A percentile compares a stretch with the other conserved stretches of the same genome.
Conservation (phyloP, 257 asterid species). For the Buddleja alternifolia region DNA sequence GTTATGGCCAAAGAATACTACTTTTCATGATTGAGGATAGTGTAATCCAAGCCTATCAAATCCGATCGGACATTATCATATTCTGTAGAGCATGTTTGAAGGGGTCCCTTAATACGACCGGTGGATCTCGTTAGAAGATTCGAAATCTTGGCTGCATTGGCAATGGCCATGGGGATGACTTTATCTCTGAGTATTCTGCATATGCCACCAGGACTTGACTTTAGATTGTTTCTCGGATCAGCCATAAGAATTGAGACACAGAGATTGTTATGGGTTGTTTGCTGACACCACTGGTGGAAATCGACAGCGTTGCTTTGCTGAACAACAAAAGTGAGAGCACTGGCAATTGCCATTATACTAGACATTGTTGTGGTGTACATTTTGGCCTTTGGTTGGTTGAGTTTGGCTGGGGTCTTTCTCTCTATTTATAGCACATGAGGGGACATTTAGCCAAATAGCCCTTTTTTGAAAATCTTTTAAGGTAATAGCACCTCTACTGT, state of each 20-base stretch:
- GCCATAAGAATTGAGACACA: slow-evolving; percentile 16
- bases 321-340: no score
- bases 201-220: slow-evolving; percentile 12
- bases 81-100: neutral
- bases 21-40: neutral
- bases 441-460: no score
- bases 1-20: no score
- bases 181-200: slow-evolving; percentile 8
- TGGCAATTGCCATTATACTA: no score
- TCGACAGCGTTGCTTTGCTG: no score
- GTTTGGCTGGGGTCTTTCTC: no score
- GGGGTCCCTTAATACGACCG: neutral
- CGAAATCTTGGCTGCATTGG: neutral
- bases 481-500: no score
- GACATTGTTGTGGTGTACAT: no score
- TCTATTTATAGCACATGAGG: no score
- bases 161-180: neutral
- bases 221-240: slow-evolving; percentile 11
- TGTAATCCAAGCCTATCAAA: neutral
- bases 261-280: neutral
- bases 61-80: neutral
- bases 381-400: no score
- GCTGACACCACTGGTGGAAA: neutral
- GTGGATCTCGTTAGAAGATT: neutral
- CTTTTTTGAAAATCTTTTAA: no score